Conservation (phyloP, 352 stramenopile genomes). For the Phytophthora sojae region DNA sequence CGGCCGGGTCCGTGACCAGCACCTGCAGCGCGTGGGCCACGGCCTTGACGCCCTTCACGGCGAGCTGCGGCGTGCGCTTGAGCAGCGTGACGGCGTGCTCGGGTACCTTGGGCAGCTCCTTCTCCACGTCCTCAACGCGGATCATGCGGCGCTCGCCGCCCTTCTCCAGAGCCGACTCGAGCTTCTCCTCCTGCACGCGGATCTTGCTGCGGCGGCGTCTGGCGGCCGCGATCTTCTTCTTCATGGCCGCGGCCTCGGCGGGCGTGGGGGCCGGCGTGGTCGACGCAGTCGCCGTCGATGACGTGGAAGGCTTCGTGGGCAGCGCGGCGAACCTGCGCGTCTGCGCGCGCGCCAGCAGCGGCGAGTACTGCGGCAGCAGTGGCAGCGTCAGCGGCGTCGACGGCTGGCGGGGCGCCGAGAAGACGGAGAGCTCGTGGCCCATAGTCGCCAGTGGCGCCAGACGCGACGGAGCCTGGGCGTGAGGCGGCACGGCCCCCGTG, state of each 20-base stretch:
- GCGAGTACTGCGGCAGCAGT: constrained; percentile 30
- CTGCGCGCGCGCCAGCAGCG: constrained; percentile 25
- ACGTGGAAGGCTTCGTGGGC: constrained; percentile 40
- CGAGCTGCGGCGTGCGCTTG: constrained; percentile 75
- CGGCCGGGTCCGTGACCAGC: constrained; percentile 66
- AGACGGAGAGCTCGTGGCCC: constrained; percentile 25
- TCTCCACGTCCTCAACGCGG: constrained; percentile 80
- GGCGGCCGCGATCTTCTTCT: constrained; percentile 83
- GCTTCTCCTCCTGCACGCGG: constrained; percentile 81
- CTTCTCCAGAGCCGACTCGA: constrained; percentile 82
- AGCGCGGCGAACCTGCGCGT: constrained; percentile 58
- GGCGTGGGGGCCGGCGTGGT: constrained; percentile 14
- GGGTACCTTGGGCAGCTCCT: constrained; percentile 79
- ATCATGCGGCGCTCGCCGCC: constrained; percentile 82
- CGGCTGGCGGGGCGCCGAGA: constrained; percentile 4
- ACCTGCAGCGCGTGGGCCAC: constrained; percentile 68
- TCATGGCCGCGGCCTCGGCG: constrained; percentile 60
- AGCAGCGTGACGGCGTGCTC: constrained; percentile 71
- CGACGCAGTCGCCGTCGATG: not conserved
- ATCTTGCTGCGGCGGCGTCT: constrained; percentile 80
- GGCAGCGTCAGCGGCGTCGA: constrained; percentile 24
- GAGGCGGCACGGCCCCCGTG: constrained; percentile 10
- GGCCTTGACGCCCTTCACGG: constrained; percentile 58
- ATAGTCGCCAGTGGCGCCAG: constrained; percentile 16
- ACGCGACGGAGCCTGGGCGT: constrained; percentile 14